Conservation (phyloP, 1,284 basidiomycete species). For the Puccinia triticina region DNA sequence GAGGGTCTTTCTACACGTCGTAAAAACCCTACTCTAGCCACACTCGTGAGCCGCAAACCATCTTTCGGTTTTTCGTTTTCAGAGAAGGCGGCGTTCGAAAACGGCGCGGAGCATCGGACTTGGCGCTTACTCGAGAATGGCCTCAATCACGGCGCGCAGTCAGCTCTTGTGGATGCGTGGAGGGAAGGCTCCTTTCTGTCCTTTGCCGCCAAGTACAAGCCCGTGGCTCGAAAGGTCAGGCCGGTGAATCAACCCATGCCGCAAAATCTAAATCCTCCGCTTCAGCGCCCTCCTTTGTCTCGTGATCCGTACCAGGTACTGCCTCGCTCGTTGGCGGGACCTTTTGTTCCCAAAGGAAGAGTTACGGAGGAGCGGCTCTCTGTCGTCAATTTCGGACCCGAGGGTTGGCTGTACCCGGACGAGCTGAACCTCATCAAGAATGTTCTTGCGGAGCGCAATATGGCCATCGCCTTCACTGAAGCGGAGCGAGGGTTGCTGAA, state of each 20-base stretch:
- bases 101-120: neutral
- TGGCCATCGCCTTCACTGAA: neutral
- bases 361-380: neutral
- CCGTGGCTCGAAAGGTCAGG: constrained; percentile 21
- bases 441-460: neutral
- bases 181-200: neutral
- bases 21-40: neutral
- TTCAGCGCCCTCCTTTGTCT: neutral
- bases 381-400: neutral
- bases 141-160: neutral
- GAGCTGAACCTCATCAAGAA: neutral
- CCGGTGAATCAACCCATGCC: constrained; percentile 30
- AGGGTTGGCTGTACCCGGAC: neutral
- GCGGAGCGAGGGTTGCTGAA: neutral
- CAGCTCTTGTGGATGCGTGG: neutral
- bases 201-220: constrained; percentile 29
- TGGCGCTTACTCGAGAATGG: neutral
- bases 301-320: constrained; percentile 10
- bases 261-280: neutral
- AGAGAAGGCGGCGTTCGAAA: neutral
- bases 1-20: neutral
- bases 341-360: neutral
- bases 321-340: neutral
- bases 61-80: neutral
- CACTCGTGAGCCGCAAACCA: neutral